Percentiles rank a stretch among this genome's conserved stretches.
These are phyloP conservation scores for Hypseocharis bilobata DNA, from an alignment of 441 rosid genomes.

Conservation along the genomic window DNA sequence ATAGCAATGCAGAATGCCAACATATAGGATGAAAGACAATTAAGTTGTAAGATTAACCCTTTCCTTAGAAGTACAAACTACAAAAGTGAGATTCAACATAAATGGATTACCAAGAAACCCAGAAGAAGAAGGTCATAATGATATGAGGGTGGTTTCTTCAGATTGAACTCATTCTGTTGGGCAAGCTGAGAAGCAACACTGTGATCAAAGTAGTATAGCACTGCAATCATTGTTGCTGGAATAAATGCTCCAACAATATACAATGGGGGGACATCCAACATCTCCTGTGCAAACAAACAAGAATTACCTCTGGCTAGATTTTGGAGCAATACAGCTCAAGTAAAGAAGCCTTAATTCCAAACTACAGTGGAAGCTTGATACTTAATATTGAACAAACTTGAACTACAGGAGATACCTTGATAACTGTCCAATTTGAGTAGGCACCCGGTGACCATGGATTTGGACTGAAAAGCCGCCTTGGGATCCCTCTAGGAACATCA, in stretches of 20 bases:
- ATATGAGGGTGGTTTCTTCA: slow-evolving; percentile 69
- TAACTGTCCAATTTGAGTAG: slow-evolving; percentile 64
- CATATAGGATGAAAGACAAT: background rate
- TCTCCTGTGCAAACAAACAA: slow-evolving; percentile 41
- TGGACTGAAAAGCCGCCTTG: slow-evolving; percentile 71
- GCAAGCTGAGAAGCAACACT: slow-evolving; percentile 79
- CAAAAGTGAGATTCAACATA: slow-evolving; percentile 3
- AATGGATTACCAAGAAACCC: slow-evolving; percentile 48
- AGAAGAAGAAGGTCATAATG: slow-evolving; percentile 68
- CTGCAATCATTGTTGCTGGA: slow-evolving; percentile 82
- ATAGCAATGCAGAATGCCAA: background rate
- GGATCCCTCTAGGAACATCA: slow-evolving; percentile 62
- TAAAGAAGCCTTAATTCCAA: slow-evolving; percentile 5
- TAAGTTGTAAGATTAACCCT: background rate
- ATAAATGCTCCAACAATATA: slow-evolving; percentile 68
- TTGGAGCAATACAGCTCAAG: slow-evolving; percentile 13
- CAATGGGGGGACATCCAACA: slow-evolving; percentile 56
- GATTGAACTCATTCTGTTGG: slow-evolving; percentile 67
- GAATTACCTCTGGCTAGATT: slow-evolving; percentile 18
- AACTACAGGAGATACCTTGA: slow-evolving; percentile 42
- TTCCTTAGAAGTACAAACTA: background rate
- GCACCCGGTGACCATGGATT: slow-evolving; percentile 83
- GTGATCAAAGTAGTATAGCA: slow-evolving; percentile 74
- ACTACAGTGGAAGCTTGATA: slow-evolving; percentile 8
- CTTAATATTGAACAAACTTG: slow-evolving; percentile 11